Evolutionary conservation across 179 eudicot species (phyloP), one percentile per base, ranked within the genome.

Genomic region (Silene vulgaris): DNA sequence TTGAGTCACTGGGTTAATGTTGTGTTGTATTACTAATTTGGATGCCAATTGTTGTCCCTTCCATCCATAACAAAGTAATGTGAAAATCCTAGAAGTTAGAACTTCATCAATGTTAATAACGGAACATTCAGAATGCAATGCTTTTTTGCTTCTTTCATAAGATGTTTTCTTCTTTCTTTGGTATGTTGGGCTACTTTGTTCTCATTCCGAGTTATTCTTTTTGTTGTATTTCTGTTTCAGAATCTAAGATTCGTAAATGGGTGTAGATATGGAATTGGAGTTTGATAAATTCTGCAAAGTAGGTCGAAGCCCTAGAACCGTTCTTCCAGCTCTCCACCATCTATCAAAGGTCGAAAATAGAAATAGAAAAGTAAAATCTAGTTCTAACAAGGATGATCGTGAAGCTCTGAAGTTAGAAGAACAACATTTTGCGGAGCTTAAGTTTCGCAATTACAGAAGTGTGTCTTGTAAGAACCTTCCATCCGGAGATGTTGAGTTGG

Each of bases 201-300:
- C 48, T 29, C 37, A 14, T 69, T 30, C 20, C 28, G n/a, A 23
- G 14, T 40, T 81, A 7, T 35, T 35, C 74, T 65, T 70, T 61
- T 20, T 66, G 72, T 40, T 77, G 28, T 40, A 59, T 56, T 1
- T 71, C 68, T 76, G 43, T 71, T 78, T 54, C 85, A 89, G 90
- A 73, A 76, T 72, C 61, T 65, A 50, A 77, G 77, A 83, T 86
- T 71, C 72, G 56, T 79, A 64, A 69, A 84, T 86, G 89, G 84
- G 84, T 80, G 75, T 64, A 74, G 85, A 74, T 50, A 87, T 88
- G 91, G 97, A 88, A 56, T 82, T 91, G 83, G 97, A 88, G 48
- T 91, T 91, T 71, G 90, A 89, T 62, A 91, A 91, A 76, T 83
- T 85, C 79, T 91, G 94, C 85, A 82, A 79, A 77, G 85, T 88